phyloP scores from a whole-genome alignment of 192 early-diverging fungal species.

The Coemansia sp. region DNA sequence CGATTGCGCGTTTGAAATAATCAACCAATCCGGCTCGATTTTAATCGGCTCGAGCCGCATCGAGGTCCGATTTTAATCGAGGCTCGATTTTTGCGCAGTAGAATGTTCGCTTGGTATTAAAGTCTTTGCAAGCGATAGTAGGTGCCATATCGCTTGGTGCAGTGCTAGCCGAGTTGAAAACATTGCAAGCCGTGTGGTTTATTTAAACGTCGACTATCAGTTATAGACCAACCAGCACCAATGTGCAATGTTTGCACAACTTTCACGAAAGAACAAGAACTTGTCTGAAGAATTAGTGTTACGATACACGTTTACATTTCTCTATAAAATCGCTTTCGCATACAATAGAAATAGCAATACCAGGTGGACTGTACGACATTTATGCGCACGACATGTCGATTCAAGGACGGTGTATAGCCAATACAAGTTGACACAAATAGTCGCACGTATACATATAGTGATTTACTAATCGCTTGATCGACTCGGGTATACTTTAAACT shows the following conservation, averaged over 20 bases:
- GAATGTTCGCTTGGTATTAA: not conserved
- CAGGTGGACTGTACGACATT: not conserved
- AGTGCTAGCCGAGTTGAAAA: not conserved
- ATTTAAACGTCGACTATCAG: not conserved
- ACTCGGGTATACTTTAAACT: not conserved
- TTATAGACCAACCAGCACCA: not conserved
- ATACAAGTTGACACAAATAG: not conserved
- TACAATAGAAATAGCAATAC: not conserved
- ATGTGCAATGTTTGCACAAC: not conserved
- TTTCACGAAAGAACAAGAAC: not conserved
- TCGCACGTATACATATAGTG: not conserved
- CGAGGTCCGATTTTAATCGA: not conserved
- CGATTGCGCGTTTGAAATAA: not conserved
- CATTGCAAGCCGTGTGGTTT: not conserved
- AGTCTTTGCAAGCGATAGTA: not conserved
- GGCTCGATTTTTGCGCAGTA: not conserved
- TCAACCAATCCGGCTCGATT: not conserved
- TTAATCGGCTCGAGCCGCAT: not conserved
- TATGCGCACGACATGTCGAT: not conserved
- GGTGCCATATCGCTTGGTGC: not conserved
- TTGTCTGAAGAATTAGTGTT: not conserved
- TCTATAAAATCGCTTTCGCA: not conserved
- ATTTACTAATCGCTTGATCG: not conserved
- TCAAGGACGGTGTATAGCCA: not conserved
- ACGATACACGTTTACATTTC: not conserved